phyloP scores from a whole-genome alignment of 352 stramenopile species.

The Globisporangium radiosum region DNA sequence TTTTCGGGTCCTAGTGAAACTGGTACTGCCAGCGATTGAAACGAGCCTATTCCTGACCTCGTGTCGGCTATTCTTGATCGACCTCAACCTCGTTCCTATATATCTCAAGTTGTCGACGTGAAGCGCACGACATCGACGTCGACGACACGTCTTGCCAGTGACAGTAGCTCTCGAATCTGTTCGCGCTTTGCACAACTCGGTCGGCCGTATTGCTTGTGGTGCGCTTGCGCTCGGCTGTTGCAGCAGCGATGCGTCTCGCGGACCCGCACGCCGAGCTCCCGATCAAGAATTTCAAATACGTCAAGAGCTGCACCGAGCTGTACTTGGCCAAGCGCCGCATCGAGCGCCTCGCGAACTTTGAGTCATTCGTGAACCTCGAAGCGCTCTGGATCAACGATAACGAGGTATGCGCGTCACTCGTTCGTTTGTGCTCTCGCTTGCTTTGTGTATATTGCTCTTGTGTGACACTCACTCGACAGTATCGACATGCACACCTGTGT shows the following conservation, averaged over 20 bases:
- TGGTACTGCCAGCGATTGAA: too few relatives aligned
- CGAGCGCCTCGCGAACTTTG: constrained; percentile 75
- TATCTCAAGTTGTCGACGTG: too few relatives aligned
- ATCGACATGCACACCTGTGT: background rate
- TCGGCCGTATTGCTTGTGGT: background rate
- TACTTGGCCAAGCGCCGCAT: constrained; percentile 77
- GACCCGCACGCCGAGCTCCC: constrained; percentile 76
- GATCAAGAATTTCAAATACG: constrained; percentile 87
- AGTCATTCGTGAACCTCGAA: constrained; percentile 85
- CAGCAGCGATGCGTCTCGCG: constrained; percentile 23
- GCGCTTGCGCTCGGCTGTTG: constrained; percentile 9
- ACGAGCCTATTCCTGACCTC: too few relatives aligned
- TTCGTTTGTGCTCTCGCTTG: background rate
- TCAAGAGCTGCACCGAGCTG: constrained; percentile 86
- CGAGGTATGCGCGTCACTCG: constrained; percentile 21
- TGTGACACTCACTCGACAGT: background rate
- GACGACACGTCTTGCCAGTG: background rate
- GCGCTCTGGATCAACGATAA: constrained; percentile 89
- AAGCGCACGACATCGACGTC: background rate
- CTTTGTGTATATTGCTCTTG: background rate
- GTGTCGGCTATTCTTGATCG: too few relatives aligned
- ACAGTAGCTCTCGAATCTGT: too few relatives aligned
- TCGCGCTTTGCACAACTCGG: background rate
- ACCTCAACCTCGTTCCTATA: too few relatives aligned
- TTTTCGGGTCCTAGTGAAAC: too few relatives aligned